Conservation (phyloP, 148 eudicot species). For the Camellia sinensis region DNA sequence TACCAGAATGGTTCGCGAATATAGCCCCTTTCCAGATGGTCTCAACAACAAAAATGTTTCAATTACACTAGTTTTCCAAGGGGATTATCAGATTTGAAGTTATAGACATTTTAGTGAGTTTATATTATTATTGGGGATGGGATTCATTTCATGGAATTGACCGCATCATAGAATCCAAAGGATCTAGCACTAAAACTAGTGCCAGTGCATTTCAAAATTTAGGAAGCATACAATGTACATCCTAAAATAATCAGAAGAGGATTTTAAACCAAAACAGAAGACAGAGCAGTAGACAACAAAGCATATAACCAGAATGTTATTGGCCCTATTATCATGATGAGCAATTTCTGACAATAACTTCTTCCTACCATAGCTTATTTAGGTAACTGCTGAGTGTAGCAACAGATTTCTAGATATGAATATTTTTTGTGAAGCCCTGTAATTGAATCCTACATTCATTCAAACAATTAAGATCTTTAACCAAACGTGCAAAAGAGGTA, state of each 20-base stretch:
- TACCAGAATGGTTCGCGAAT: background rate
- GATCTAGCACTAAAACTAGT: no score
- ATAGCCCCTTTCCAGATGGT: background rate
- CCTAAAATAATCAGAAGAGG: background rate
- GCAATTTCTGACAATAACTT: background rate
- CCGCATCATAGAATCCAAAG: no score
- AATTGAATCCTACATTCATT: conserved; percentile 4
- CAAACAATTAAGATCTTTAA: background rate
- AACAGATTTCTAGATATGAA: background rate
- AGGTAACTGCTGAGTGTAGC: background rate
- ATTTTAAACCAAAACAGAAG: background rate
- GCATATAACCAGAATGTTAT: background rate
- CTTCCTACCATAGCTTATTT: background rate
- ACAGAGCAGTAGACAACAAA: background rate
- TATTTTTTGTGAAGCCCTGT: background rate
- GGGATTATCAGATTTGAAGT: background rate
- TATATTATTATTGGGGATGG: no score
- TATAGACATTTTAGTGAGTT: background rate
- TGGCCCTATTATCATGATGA: background rate
- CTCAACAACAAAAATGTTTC: background rate
- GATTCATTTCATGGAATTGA: no score
- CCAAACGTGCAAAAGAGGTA: background rate
- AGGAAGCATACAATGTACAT: background rate
- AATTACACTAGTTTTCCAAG: background rate
- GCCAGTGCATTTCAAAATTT: background rate